Evolutionary conservation across 768 basidiomycete species (phyloP), one percentile per base, ranked within the genome.

Genomic region (Dacryopinax primogenitus): DNA sequence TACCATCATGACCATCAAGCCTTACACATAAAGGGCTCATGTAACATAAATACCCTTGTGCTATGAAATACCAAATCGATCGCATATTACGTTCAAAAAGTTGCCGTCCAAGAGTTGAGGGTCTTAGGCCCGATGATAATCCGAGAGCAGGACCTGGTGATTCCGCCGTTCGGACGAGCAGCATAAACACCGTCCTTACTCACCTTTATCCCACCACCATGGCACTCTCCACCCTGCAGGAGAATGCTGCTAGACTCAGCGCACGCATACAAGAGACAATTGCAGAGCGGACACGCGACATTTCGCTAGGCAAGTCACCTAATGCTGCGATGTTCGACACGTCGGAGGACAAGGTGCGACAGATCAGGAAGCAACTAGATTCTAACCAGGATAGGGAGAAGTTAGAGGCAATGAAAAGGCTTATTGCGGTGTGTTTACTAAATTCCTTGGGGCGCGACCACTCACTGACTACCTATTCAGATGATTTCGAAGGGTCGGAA

Each of bases 401-500:
- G 71, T 76, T 95, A 62, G 93, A 98, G 68, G 95, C 92, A 2
- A 87, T 99, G 86, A 96, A 95, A 76, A 79, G 92, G 67, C 82
- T 99, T 63, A 84, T 98, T 66, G 95, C 93, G 45, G 94, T 96
- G 73, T 71, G 88, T 81, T 23, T 41, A 63, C 23, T n/a, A 23
- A 47, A 51, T n/a, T 15, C 32, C 65, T 33, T 58, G 15, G 26
- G 63, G 34, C 35, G 28, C 37, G 44, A 13, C 26, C 26, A 26
- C 13, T 21, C 30, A 15, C 51, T 58, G 13, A 65, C 63, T 63
- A 36, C 51, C n/a, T 36, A 39, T 58, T 32, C 72, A 93, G 91
- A 83, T 95, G 75, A 94, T 95, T 64, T 92, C 90, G 37, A 94
- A 95, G 78, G 86, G 87, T 62, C 86, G 90, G 64, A 87, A 92